Evolutionary conservation across 257 asterid genomes (phyloP), one percentile per base, ranked within the genome.

Genomic region (Cynanchum wilfordii): DNA sequence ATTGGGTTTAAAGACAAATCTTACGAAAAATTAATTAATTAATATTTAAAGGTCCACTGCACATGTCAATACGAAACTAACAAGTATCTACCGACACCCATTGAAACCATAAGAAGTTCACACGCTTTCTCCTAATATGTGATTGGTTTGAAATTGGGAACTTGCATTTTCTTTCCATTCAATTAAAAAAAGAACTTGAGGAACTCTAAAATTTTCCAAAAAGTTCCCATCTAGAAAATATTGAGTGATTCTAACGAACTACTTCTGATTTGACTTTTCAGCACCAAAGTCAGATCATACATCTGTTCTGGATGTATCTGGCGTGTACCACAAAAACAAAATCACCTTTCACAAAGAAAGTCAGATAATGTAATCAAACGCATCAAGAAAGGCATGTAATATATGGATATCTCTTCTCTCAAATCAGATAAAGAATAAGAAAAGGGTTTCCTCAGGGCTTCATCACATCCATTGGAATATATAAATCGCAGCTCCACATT

Each of bases 241-340:
- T 63, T 63, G 68, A 33, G 68, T 16, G 49, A 63, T 63, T 45
- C 68, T 30, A 30, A 63, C 36, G 68, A 63, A 63, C 66, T 29
- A 60, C 65, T 3, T 24, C 3, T 27, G 66, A 59, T 27, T 4
- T 59, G 38, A 27, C 66, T 59, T 8, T 25, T 24, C 12, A 27
- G 66, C 67, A 30, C 45, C 5, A 29, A 1, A 33, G 24, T 17
- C 57, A 56, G 62, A 22, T 63, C 49, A 33, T 7, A n/a, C n/a
- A 16, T 36, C 27, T 36, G 20, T 10, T 8, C 69, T 64, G 69
- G 69, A 64, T 63, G 10, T 36, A 44, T 30, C 45, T 33, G 45
- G 67, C 67, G 36, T 50, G 36, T 29, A 29, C 6, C 20, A 60
- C 7, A 59, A 9, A 58, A 58, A 12, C 38, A 9, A n/a, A 25